Percentiles rank a stretch among this genome's conserved stretches.
Conservation (phyloP, 345 rosid genomes). For the Melaleuca alternifolia region DNA sequence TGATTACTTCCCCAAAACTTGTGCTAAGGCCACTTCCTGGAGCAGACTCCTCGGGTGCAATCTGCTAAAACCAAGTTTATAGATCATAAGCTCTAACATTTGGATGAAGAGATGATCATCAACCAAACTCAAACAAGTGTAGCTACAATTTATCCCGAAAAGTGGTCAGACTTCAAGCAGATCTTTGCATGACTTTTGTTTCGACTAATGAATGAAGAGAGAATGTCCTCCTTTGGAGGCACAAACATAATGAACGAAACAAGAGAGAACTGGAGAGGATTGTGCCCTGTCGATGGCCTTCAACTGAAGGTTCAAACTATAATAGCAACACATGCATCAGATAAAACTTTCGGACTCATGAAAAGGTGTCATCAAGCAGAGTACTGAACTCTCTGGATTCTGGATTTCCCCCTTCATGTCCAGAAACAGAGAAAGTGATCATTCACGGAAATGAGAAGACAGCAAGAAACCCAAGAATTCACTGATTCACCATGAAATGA, state of each 20-base stretch:
- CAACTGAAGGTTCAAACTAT: not conserved
- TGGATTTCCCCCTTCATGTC: not conserved
- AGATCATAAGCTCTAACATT: not conserved
- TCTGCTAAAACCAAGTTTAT: not conserved
- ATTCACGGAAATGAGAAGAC: not conserved
- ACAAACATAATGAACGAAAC: not conserved
- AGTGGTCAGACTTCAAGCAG: not conserved
- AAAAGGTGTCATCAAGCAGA: not conserved
- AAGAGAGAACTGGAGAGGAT: not conserved
- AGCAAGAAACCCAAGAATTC: not conserved
- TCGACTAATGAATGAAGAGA: not conserved
- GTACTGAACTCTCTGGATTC: not conserved
- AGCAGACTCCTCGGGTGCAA: not conserved
- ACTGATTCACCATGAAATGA: too few relatives aligned
- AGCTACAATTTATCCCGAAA: not conserved
- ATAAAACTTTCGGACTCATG: not conserved
- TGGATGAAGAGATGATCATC: not conserved
- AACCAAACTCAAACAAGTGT: not conserved
- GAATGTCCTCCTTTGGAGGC: not conserved
- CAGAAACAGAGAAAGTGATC: not conserved
- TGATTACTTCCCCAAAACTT: constrained; percentile 27
- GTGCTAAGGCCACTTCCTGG: not conserved
- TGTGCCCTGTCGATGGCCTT: not conserved
- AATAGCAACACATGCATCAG: not conserved
- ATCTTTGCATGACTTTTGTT: not conserved